Evolutionary conservation across 2,329 filamentous ascomycete species (phyloP).

Genomic region (Sporothrix inflata): DNA sequence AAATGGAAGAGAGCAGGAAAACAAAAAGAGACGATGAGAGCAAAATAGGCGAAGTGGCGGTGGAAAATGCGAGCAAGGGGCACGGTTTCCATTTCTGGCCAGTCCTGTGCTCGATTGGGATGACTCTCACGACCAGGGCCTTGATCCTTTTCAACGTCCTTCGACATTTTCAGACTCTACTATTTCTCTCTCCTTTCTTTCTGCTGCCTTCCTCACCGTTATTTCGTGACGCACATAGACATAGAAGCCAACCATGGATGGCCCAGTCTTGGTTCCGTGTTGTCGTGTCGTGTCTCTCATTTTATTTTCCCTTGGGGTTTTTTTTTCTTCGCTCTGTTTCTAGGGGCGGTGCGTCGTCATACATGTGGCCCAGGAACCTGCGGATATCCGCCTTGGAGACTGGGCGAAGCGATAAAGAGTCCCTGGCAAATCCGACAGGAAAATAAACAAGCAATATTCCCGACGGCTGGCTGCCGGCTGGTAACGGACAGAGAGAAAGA

Average conservation of each 20-base stretch:
- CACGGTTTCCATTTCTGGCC: slow-evolving; percentile 1
- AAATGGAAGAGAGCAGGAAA: neutral
- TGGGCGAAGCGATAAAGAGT: neutral
- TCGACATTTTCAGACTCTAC: too few relatives aligned
- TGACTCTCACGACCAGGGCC: neutral
- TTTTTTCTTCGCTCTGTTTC: neutral
- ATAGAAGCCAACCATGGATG: neutral
- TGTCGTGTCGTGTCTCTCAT: slow-evolving; percentile 11
- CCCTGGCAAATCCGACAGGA: neutral
- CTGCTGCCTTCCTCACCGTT: slow-evolving; percentile 1
- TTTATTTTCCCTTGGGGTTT: neutral
- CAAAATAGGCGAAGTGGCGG: slow-evolving; percentile 9
- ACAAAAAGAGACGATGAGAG: neutral
- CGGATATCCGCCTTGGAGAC: neutral
- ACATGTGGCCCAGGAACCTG: neutral
- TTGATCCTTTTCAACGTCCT: neutral
- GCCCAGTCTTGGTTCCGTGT: neutral
- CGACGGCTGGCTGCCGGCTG: too few relatives aligned
- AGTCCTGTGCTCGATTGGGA: neutral
- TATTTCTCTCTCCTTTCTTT: neutral
- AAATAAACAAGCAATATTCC: too few relatives aligned
- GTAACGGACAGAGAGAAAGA: too few relatives aligned
- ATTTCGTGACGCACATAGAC: neutral
- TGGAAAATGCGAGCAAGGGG: neutral
- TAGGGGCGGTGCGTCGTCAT: neutral